Evolutionary conservation across 441 rosid genomes (phyloP).

Genomic region (Aquilaria agallochum): DNA sequence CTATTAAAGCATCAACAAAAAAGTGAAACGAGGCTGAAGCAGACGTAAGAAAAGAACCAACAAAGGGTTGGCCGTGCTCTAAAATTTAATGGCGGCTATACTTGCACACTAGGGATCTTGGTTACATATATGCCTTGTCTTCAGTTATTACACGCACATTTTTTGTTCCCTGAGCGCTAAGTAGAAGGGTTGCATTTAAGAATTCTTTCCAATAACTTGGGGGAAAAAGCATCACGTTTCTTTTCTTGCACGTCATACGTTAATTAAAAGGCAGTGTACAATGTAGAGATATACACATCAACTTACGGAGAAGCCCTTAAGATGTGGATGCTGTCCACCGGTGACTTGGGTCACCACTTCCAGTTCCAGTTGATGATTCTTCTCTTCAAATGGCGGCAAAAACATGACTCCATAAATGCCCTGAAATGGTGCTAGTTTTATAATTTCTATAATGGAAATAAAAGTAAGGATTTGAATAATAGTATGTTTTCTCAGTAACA

Average conservation of each 20-base stretch:
- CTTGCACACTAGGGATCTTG: conserved; percentile 83
- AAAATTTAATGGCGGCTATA: conserved; percentile 62
- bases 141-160: conserved; percentile 73
- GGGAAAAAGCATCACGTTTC: not conserved
- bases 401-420: conserved; percentile 77
- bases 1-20: too few relatives aligned
- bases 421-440: conserved; percentile 19
- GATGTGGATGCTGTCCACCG: conserved; percentile 81
- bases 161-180: conserved; percentile 44
- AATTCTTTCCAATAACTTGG: not conserved
- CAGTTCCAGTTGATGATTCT: conserved; percentile 54
- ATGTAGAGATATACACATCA: not conserved
- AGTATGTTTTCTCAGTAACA: too few relatives aligned
- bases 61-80: conserved; percentile 16
- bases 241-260: not conserved
- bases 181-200: conserved; percentile 3
- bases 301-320: conserved; percentile 79
- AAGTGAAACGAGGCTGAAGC: too few relatives aligned
- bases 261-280: not conserved
- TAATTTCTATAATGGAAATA: too few relatives aligned
- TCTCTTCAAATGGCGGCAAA: conserved; percentile 57
- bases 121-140: conserved; percentile 68
- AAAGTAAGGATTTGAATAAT: too few relatives aligned
- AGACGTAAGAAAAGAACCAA: not conserved
- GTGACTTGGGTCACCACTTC: conserved; percentile 67